Percentiles rank a stretch among this genome's conserved stretches.
These are phyloP conservation scores for Fusarium setosum DNA, from an alignment of 2,329 filamentous ascomycete genomes.

Conservation along the genomic window DNA sequence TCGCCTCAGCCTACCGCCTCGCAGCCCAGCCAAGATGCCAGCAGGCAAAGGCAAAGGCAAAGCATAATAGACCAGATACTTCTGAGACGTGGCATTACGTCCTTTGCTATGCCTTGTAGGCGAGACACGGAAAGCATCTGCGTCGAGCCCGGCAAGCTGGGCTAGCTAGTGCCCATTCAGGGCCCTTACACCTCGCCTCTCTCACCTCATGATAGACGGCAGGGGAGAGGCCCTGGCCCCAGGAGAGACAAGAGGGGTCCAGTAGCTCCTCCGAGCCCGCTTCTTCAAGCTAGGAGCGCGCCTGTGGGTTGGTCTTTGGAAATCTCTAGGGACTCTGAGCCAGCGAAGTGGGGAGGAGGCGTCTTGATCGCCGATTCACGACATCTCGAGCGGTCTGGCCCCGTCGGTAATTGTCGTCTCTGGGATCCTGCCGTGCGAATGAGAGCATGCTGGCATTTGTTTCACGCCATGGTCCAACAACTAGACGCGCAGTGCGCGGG, in stretches of 20 bases:
- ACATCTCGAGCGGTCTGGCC: constrained; percentile 30
- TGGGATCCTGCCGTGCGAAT: constrained; percentile 1
- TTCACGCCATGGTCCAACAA: constrained; percentile 7
- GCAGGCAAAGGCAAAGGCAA: too few species aligned
- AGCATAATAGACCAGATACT: not conserved
- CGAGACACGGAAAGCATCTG: not conserved
- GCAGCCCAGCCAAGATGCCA: not conserved
- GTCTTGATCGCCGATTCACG: constrained; percentile 37
- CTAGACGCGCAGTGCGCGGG: constrained; percentile 5
- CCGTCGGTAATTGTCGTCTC: constrained; percentile 14
- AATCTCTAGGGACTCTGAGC: constrained; percentile 1
- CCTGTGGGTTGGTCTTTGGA: constrained; percentile 3
- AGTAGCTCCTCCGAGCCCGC: constrained; percentile 3
- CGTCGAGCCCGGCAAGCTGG: too few species aligned
- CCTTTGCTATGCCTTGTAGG: not conserved
- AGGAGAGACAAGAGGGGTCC: constrained; percentile 22
- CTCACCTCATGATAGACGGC: constrained; percentile 22
- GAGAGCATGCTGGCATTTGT: constrained; percentile 1
- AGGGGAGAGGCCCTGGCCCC: constrained; percentile 17
- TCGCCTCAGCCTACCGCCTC: not conserved
- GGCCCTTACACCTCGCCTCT: constrained; percentile 16
- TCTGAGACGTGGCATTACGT: not conserved
- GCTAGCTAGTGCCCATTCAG: not conserved
- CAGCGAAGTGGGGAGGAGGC: constrained; percentile 14
- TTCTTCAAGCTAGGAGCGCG: constrained; percentile 18